Conservation (phyloP, 306 rosid genomes). For the Malus sieversii region DNA sequence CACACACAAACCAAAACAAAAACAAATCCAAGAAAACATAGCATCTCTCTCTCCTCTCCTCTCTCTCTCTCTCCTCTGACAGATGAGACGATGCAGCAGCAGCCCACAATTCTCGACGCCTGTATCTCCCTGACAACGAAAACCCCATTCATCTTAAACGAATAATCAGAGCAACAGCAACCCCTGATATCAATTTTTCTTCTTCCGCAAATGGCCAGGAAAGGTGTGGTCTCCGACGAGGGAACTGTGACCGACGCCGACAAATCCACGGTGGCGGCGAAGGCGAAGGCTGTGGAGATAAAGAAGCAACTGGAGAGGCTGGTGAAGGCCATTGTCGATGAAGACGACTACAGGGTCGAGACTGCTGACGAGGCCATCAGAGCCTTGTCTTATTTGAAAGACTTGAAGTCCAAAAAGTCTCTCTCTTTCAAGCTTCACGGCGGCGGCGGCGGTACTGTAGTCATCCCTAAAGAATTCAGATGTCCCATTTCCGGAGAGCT, state of each 20-base stretch:
- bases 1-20: not conserved
- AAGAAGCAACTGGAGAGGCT: constrained; percentile 40
- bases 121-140: not conserved
- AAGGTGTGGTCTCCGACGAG: constrained; percentile 5
- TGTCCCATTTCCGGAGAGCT: constrained; percentile 73
- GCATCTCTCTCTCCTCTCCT: not conserved
- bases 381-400: constrained; percentile 38
- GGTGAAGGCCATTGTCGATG: constrained; percentile 39
- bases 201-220: constrained; percentile 30
- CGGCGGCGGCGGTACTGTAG: not conserved
- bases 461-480: constrained; percentile 45
- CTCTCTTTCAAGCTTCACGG: constrained; percentile 7
- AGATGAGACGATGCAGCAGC: not conserved
- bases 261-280: not conserved
- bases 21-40: not conserved
- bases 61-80: not conserved
- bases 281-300: constrained; percentile 26
- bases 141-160: not conserved
- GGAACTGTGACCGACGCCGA: not conserved
- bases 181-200: not conserved
- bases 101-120: not conserved
- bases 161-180: not conserved
- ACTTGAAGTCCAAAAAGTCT: constrained; percentile 16
- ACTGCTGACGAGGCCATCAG: constrained; percentile 45
- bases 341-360: constrained; percentile 27